Evolutionary conservation across 306 rosid genomes (phyloP), one percentile per base, ranked within the genome.

Genomic region (Trifolium repens): DNA sequence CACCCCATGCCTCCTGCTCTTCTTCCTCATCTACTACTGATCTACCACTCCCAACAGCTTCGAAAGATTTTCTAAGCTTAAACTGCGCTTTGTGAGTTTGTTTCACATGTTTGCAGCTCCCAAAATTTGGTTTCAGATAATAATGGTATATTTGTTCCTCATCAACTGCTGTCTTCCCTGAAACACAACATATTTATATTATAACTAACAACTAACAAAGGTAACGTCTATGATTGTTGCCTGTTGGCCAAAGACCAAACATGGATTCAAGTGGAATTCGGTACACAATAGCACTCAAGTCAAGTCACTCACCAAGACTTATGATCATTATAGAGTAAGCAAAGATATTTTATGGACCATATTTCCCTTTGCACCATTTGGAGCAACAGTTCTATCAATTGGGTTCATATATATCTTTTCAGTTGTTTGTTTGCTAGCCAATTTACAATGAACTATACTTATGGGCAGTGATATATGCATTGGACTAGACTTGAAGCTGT

Each of bases 81-180:
- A 44, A 44, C 50, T 44, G 32, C 12, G 22, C 26, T 55, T 55
- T 24, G 5, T 55, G 30, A 47, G 17, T 55, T 55, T 55, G 61
- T 19, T 55, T 55, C 32, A 19, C 61, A 24, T 55, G 34, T 55
- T 55, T 55, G 19, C 17, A 47, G 54, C 54, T 47, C 54, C 54
- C 54, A 47, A 47, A 47, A 4, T 14, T 50, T n/a, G 7, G 57
- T 50, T 50, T 50, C 57, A 16, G 57, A 50, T 50, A 50, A 16
- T 50, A n/a, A 50, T 50, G 15, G 57, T 50, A 15, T 3, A 8
- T 24, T 35, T 57, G 35, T 57, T 57, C 35, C 2, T 57, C 63
- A 57, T 57, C 63, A 57, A 57, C 37, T 12, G 63, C 5, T 55
- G 61, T 34, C 14, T 55, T 14, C 61, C 61, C 61, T 55, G 61